These are phyloP conservation scores for Vigna angularis DNA, from an alignment of 306 rosid genomes.

Conservation along the genomic window DNA sequence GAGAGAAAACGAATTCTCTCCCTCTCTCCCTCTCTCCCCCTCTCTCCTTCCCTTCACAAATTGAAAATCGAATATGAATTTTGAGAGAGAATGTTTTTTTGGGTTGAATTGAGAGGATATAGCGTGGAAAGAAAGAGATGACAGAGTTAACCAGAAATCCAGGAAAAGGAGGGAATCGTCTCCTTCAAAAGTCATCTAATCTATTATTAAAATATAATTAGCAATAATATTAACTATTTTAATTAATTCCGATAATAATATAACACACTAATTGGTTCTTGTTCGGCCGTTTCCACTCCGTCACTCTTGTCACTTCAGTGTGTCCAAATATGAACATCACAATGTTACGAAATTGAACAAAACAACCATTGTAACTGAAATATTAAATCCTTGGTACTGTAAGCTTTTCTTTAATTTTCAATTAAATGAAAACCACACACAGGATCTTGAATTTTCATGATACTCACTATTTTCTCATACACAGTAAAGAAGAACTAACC, in stretches of 20 bases:
- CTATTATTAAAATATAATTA: background rate
- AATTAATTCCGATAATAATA: background rate
- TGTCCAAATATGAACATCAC: no score
- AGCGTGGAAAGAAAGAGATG: constrained; percentile 9
- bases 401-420: no score
- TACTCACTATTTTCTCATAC: no score
- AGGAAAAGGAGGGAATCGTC: background rate
- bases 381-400: no score
- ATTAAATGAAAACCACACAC: no score
- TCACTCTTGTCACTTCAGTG: no score
- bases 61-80: background rate
- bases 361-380: no score
- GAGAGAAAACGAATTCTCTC: constrained; percentile 3
- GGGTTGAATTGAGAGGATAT: background rate
- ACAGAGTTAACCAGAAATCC: constrained; percentile 14
- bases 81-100: background rate
- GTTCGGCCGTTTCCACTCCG: background rate
- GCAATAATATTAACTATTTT: background rate
- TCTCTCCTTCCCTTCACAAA: background rate
- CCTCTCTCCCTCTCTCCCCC: background rate
- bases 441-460: no score
- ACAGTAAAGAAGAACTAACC: no score
- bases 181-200: background rate
- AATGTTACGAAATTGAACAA: no score
- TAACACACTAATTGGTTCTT: background rate